Conservation (phyloP, 75 land plant genomes). For the Cupressus sempervirens region DNA sequence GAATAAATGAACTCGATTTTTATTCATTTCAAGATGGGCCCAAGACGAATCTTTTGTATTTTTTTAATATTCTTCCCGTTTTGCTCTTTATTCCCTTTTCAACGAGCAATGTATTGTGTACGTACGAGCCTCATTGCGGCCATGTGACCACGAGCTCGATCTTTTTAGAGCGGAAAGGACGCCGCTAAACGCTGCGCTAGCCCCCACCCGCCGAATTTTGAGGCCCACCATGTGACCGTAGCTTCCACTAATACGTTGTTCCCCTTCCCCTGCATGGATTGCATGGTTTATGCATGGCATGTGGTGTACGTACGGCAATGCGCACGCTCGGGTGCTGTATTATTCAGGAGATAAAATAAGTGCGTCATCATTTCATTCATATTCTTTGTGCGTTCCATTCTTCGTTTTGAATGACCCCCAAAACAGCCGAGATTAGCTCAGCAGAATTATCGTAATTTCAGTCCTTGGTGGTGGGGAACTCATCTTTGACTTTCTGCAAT, state of each 20-base stretch:
- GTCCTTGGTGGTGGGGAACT: background rate
- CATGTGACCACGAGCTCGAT: slow-evolving; percentile 2
- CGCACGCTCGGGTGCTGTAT: background rate
- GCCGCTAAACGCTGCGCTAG: slow-evolving; percentile 3
- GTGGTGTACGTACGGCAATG: too few relatives aligned
- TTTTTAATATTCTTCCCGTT: background rate
- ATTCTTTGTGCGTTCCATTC: too few relatives aligned
- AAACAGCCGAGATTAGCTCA: background rate
- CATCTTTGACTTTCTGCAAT: background rate
- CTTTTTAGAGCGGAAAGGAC: background rate
- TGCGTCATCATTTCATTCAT: background rate
- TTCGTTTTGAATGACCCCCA: background rate
- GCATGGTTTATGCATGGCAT: too few relatives aligned
- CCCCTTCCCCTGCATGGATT: background rate
- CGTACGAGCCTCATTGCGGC: background rate
- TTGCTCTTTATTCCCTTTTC: background rate
- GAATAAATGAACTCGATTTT: background rate
- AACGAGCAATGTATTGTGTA: background rate
- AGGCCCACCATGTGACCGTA: slow-evolving; percentile 3
- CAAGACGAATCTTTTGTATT: background rate
- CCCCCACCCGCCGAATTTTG: background rate
- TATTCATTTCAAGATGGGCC: background rate
- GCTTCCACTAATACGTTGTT: background rate
- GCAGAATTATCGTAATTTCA: background rate
- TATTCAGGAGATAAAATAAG: background rate